Evolutionary conservation across 1,139 yeast genomes (phyloP).

Genomic region (Suhomyces bolitotheri): DNA sequence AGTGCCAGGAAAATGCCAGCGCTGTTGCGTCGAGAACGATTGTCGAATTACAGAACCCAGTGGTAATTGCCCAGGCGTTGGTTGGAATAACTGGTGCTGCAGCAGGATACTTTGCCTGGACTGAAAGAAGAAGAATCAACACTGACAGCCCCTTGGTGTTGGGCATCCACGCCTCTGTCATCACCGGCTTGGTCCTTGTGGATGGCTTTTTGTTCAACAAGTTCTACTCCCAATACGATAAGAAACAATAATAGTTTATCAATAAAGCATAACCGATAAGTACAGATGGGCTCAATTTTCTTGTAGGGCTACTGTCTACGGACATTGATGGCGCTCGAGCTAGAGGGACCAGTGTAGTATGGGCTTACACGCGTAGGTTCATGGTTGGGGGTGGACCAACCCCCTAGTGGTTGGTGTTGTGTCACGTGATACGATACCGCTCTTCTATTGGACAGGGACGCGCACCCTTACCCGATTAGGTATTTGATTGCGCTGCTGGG

Average conservation of each 20-base stretch:
- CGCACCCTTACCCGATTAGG: no score
- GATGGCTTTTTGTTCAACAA: constrained; percentile 56
- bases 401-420: no score
- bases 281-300: no score
- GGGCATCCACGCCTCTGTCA: constrained; percentile 53
- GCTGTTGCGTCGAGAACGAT: constrained; percentile 9
- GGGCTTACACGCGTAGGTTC: no score
- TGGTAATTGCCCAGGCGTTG: constrained; percentile 54
- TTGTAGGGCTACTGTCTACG: no score
- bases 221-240: constrained; percentile 53
- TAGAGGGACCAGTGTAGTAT: no score
- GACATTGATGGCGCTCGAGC: no score
- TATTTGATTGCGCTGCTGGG: no score
- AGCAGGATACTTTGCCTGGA: constrained; percentile 51
- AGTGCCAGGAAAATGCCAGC: constrained; percentile 4
- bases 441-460: no score
- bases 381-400: no score
- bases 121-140: constrained; percentile 55
- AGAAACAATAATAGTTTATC: constrained; percentile 21
- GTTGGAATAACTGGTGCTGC: constrained; percentile 52
- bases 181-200: constrained; percentile 54
- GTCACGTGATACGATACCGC: no score
- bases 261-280: background rate
- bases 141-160: constrained; percentile 48
- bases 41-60: constrained; percentile 60